Base-by-base conservation (phyloP, 1,139 yeast genomes). In the Candida smagusa region DNA sequence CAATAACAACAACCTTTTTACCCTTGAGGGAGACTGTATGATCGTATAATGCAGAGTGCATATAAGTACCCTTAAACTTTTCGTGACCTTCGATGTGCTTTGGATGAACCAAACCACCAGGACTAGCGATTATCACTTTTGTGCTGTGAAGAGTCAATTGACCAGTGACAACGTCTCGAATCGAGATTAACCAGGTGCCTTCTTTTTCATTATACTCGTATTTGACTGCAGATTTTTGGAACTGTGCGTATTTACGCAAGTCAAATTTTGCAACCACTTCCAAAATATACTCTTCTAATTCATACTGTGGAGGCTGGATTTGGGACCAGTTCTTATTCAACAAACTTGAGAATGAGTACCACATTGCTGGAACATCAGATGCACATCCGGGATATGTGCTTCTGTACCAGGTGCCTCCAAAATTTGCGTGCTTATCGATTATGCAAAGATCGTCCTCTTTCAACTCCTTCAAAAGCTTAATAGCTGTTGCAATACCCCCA, bases 391-490 rank as follows among this genome's bases (percentile, higher is more conserved):
- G 80, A 45, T 74, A 74, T 3, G 75, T 62, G 47, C 74, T 74
- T 36, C 76, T 74, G 52, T 64, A 68, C 80, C 80, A 74, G 27
- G 78, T 72, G 5, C 80, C 80, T n/a, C 80, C 80, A 41, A 72
- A 61, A 35, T 64, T 56, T 35, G 55, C 59, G 41, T 68, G 75
- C 43, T 68, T 66, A 42, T 74, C 80, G 42, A 68, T 71, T 6
- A 73, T 54, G 19, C 50, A 61, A 44, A 61, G 60, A 50, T 60
- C 77, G 34, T 54, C 52, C 35, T 50, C 63, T 30, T 57, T 63
- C 47, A 59, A 54, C 28, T 58, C 55, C 35, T 59, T 59, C 36
- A 55, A 53, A 38, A 57, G 56, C 43, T 54, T 59, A 33, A 68
- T 43, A 2, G 68, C 65, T 7, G 59, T 44, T 22, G 60, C 63